Conservation (phyloP, 2,329 filamentous ascomycete genomes). For the Neospermospora avenae region DNA sequence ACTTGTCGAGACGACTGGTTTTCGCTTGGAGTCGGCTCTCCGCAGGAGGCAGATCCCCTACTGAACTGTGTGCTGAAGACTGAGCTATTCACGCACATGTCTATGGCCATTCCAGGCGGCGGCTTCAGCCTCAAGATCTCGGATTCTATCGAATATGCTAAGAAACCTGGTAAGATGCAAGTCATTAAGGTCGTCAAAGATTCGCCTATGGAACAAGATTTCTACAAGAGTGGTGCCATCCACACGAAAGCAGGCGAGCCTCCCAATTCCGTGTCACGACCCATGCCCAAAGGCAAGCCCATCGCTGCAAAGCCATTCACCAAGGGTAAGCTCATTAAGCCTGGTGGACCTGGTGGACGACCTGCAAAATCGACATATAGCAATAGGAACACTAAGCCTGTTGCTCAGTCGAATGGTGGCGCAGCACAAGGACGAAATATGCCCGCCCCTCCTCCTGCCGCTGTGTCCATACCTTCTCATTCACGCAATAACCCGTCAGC, state of each 20-base stretch:
- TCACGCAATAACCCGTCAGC: constrained; percentile 53
- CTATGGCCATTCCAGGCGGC: constrained; percentile 69
- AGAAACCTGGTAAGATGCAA: constrained; percentile 93
- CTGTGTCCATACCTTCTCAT: constrained; percentile 46
- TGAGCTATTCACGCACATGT: constrained; percentile 92
- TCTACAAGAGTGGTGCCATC: constrained; percentile 90
- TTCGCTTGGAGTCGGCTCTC: constrained; percentile 82
- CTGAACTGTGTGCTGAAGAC: constrained; percentile 95
- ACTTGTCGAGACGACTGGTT: constrained; percentile 95
- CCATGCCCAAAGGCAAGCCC: constrained; percentile 83
- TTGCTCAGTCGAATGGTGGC: constrained; percentile 23
- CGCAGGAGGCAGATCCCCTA: constrained; percentile 89
- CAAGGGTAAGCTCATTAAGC: constrained; percentile 86
- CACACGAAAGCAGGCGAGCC: constrained; percentile 85
- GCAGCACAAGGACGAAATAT: constrained; percentile 22
- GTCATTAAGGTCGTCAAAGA: constrained; percentile 89
- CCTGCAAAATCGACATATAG: constrained; percentile 65
- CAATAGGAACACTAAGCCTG: constrained; percentile 35
- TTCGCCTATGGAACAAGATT: constrained; percentile 69
- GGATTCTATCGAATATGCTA: constrained; percentile 90
- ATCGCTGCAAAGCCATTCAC: constrained; percentile 88
- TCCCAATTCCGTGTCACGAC: constrained; percentile 75
- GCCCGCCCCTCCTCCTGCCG: constrained; percentile 33
- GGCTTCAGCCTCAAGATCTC: constrained; percentile 78
- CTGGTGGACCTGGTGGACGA: constrained; percentile 78